These are phyloP conservation scores for Carpinus viminea DNA, from an alignment of 306 rosid species.

Conservation along the genomic window DNA sequence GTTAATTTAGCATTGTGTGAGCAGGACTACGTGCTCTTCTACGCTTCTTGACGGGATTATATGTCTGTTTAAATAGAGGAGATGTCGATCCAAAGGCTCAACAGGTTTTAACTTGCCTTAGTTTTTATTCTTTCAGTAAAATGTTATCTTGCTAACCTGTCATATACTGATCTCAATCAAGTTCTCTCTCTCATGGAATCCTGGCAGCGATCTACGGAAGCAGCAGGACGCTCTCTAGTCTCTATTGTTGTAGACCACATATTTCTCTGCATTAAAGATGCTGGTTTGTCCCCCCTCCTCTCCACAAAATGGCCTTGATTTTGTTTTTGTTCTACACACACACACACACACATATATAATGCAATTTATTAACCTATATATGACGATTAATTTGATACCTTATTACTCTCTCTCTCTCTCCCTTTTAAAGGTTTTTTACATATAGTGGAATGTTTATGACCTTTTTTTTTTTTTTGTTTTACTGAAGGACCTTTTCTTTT, in stretches of 20 bases:
- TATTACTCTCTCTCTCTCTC: neutral
- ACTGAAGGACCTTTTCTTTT: conserved; percentile 23
- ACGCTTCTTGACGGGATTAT: conserved; percentile 83
- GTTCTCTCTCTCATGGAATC: conserved; percentile 28
- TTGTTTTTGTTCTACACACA: neutral
- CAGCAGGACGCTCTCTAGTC: conserved; percentile 84
- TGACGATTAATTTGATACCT: neutral
- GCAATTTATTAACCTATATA: neutral
- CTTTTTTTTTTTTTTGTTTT: neutral
- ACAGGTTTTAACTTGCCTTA: conserved; percentile 49
- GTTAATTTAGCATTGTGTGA: conserved; percentile 29
- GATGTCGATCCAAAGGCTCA: conserved; percentile 73
- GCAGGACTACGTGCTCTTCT: conserved; percentile 94
- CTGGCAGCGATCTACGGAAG: conserved; percentile 79
- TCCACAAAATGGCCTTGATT: conserved; percentile 9
- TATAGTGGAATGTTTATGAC: neutral
- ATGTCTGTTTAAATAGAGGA: conserved; percentile 85
- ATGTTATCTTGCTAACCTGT: conserved; percentile 15
- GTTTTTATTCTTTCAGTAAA: conserved; percentile 25
- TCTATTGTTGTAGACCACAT: conserved; percentile 86
- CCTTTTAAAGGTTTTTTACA: neutral
- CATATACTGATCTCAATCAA: conserved; percentile 15
- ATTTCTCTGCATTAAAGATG: conserved; percentile 84
- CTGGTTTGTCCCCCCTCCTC: conserved; percentile 57
- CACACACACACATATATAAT: neutral